phyloP scores from a whole-genome alignment of 768 basidiomycete genomes.

The Tubosaeta brunneosetosa region DNA sequence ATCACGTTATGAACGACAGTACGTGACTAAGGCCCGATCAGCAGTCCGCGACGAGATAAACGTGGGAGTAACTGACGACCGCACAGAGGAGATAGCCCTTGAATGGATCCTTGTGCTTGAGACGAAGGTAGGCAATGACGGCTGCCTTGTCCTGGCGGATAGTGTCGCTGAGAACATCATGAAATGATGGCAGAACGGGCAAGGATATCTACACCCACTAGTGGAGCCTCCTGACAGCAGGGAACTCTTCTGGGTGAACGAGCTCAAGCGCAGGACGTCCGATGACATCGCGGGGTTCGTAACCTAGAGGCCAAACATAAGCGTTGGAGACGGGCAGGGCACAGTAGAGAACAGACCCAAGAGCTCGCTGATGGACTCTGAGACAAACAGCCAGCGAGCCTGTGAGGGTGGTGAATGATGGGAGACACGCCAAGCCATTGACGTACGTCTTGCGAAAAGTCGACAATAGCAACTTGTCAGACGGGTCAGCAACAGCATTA shows the following conservation, averaged over 20 bases:
- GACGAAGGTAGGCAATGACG: conserved; percentile 69
- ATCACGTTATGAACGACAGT: conserved; percentile 71
- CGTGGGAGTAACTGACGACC: conserved; percentile 47
- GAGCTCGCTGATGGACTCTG: conserved; percentile 62
- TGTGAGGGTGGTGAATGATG: conserved; percentile 22
- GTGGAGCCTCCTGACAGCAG: conserved; percentile 61
- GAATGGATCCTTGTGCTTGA: conserved; percentile 75
- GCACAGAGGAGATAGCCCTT: conserved; percentile 72
- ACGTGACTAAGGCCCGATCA: conserved; percentile 38
- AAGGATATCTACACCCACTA: conserved; percentile 40
- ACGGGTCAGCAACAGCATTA: conserved; percentile 5
- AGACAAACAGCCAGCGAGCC: conserved; percentile 65
- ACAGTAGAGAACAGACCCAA: conserved; percentile 40
- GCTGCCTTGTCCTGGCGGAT: conserved; percentile 78
- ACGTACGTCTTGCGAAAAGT: conserved; percentile 69
- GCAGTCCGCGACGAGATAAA: not conserved
- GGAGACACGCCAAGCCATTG: not conserved
- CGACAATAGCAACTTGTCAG: conserved; percentile 66
- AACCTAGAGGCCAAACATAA: conserved; percentile 42
- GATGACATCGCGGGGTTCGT: conserved; percentile 67
- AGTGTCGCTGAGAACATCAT: conserved; percentile 49
- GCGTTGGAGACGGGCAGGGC: not conserved
- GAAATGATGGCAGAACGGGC: not conserved
- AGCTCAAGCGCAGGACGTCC: conserved; percentile 67
- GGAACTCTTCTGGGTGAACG: conserved; percentile 77